Percentiles rank a stretch among this genome's conserved stretches.
These are phyloP conservation scores for Cladorrhinum sp. DNA, from an alignment of 2,329 filamentous ascomycete genomes.

Conservation along the genomic window DNA sequence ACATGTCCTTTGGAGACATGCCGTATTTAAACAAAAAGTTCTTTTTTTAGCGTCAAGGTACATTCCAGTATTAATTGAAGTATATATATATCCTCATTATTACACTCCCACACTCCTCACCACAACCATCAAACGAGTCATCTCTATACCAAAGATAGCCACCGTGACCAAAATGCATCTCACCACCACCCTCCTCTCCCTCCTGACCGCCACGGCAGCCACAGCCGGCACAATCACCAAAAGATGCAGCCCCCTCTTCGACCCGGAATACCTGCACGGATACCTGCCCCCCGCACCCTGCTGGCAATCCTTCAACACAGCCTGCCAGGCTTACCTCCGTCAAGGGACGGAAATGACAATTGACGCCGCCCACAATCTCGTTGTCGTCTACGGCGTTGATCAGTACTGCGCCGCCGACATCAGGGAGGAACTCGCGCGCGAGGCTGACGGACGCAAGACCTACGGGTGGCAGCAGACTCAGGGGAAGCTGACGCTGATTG, in stretches of 20 bases:
- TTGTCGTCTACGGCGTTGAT: slow-evolving; percentile 25
- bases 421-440: slow-evolving; percentile 26
- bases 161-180: not conserved
- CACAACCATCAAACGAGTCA: not conserved
- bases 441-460: slow-evolving; percentile 25
- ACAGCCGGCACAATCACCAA: slow-evolving; percentile 11
- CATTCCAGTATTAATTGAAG: too few relatives aligned
- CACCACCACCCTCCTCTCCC: not conserved
- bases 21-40: too few relatives aligned
- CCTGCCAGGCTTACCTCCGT: slow-evolving; percentile 24
- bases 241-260: slow-evolving; percentile 26
- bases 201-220: not conserved
- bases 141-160: not conserved
- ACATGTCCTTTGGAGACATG: too few relatives aligned
- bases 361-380: slow-evolving; percentile 21
- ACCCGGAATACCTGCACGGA: slow-evolving; percentile 24
- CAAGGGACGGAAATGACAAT: slow-evolving; percentile 22
- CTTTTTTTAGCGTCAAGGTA: too few relatives aligned
- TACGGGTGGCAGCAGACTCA: slow-evolving; percentile 26
- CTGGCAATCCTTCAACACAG: slow-evolving; percentile 28
- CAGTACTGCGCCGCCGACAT: slow-evolving; percentile 25
- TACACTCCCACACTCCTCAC: not conserved
- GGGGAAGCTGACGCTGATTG: slow-evolving; percentile 24
- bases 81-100: too few relatives aligned
- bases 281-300: slow-evolving; percentile 29